Evolutionary conservation across 2,329 filamentous ascomycete genomes (phyloP), one percentile per base, ranked within the genome.

Genomic region (Verticillium albo-atrum): DNA sequence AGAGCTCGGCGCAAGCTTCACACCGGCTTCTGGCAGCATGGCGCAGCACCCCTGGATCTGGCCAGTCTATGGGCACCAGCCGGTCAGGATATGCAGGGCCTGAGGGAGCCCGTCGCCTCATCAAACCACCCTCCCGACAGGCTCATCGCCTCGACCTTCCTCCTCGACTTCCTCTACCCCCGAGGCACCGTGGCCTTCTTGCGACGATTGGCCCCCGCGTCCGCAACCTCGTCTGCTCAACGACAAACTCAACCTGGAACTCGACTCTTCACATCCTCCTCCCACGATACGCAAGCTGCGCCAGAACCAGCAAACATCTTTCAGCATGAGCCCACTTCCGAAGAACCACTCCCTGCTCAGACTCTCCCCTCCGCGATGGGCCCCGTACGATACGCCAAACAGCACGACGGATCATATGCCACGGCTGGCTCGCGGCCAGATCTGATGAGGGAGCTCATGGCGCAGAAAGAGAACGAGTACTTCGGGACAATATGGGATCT

Each of bases 141-240:
- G 2, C 66, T 82, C 58, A 71, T 71, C 42, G 77, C 81, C 28
- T 83, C 82, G 4, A 66, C 75, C 9, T 79, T 83, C 58, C 70
- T 82, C 54, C 77, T 86, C 68, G 83, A 85, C 68, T 85, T 85
- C 58, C 70, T 85, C 9, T 85, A 84, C 57, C 82, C 82, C 5
- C 76, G 66, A 34, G 77, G 76, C 10, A 75, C 80, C 12, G 59
- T 77, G 14, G 70, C 75, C 15, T 70, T 81, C 5, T 65, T 82
- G 61, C 76, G 77, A 50, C 75, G 74, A 28, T 65, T 71, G 55
- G 61, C 65, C 34, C 63, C 63, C 3, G 58, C 67, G 6, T 17
- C 54, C 12, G 42, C 28, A 65, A 67, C 26, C 51, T 62, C 14
- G n/a, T 23, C 42, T 14, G 42, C 10, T 57, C 59, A 26, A 57